Evolutionary conservation across 805 yeast species (phyloP).

Genomic region (Saccharomycopsis fodiens): DNA sequence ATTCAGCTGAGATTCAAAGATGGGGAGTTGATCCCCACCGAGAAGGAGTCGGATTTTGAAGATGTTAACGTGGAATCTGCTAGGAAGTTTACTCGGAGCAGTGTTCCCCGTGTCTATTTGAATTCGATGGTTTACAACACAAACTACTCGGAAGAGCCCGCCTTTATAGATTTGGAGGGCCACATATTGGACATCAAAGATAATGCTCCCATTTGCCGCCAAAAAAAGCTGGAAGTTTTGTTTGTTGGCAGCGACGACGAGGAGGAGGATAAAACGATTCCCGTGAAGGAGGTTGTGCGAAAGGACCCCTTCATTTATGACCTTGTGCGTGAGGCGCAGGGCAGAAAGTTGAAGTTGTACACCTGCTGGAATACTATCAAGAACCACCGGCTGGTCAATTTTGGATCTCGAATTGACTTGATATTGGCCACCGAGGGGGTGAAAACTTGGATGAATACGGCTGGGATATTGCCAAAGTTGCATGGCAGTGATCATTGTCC

Average conservation of each 20-base stretch:
- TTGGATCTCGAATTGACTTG: constrained; percentile 83
- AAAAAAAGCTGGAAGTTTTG: constrained; percentile 2
- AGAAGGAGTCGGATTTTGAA: constrained; percentile 29
- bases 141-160: not conserved
- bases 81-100: constrained; percentile 29
- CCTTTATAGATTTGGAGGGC: constrained; percentile 10
- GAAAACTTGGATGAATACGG: constrained; percentile 28
- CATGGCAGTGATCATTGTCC: constrained; percentile 97
- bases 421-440: constrained; percentile 45
- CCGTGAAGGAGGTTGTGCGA: constrained; percentile 24
- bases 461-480: constrained; percentile 56
- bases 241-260: constrained; percentile 19
- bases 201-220: not conserved
- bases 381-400: constrained; percentile 71
- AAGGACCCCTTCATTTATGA: constrained; percentile 45
- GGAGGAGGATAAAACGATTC: constrained; percentile 7
- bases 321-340: constrained; percentile 48
- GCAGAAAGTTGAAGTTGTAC: constrained; percentile 54
- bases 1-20: constrained; percentile 39
- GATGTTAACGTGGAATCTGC: constrained; percentile 27
- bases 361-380: constrained; percentile 88
- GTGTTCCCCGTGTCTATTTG: constrained; percentile 15
- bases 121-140: constrained; percentile 8
- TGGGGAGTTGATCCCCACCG: constrained; percentile 26
- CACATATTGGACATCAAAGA: constrained; percentile 15